Evolutionary conservation across 2,329 filamentous ascomycete genomes (phyloP).

Genomic region (Trichocomaceae sp.): DNA sequence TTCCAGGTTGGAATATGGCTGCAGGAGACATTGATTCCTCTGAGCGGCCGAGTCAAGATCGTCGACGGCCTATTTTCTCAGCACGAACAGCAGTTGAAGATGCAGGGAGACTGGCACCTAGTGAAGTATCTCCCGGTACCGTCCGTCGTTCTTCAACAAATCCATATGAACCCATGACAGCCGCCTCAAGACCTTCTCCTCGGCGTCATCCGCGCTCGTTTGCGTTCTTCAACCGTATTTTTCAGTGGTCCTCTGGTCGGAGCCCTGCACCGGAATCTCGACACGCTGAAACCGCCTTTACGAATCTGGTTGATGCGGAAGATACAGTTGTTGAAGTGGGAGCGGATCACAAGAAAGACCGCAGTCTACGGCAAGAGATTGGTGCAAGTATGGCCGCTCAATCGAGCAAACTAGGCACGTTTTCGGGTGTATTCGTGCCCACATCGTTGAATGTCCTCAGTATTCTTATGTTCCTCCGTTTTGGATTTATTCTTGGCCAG

Average conservation of each 20-base stretch:
- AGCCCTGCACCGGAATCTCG: slow-evolving; percentile 13
- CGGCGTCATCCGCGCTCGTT: slow-evolving; percentile 17
- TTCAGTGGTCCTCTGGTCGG: slow-evolving; percentile 21
- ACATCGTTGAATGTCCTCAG: slow-evolving; percentile 84
- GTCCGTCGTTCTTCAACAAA: slow-evolving; percentile 20
- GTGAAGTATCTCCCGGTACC: slow-evolving; percentile 22
- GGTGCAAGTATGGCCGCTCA: slow-evolving; percentile 22
- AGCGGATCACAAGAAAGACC: slow-evolving; percentile 27
- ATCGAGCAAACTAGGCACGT: slow-evolving; percentile 62
- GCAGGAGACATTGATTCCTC: slow-evolving; percentile 16
- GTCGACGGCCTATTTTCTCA: slow-evolving; percentile 34
- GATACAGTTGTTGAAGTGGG: slow-evolving; percentile 10
- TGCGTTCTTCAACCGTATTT: slow-evolving; percentile 20
- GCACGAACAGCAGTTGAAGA: slow-evolving; percentile 34
- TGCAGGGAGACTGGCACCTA: slow-evolving; percentile 29
- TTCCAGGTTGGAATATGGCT: slow-evolving; percentile 17
- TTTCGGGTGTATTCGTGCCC: slow-evolving; percentile 77
- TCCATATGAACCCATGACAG: slow-evolving; percentile 21
- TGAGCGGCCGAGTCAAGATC: slow-evolving; percentile 24
- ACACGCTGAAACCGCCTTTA: slow-evolving; percentile 7
- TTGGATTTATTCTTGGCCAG: slow-evolving; percentile 77
- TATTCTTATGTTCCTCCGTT: slow-evolving; percentile 87
- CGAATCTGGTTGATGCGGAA: not conserved
- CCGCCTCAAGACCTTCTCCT: slow-evolving; percentile 16
- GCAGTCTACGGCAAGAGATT: slow-evolving; percentile 18